Evolutionary conservation across 768 basidiomycete species (phyloP).

Genomic region (Lactarius evosmus): DNA sequence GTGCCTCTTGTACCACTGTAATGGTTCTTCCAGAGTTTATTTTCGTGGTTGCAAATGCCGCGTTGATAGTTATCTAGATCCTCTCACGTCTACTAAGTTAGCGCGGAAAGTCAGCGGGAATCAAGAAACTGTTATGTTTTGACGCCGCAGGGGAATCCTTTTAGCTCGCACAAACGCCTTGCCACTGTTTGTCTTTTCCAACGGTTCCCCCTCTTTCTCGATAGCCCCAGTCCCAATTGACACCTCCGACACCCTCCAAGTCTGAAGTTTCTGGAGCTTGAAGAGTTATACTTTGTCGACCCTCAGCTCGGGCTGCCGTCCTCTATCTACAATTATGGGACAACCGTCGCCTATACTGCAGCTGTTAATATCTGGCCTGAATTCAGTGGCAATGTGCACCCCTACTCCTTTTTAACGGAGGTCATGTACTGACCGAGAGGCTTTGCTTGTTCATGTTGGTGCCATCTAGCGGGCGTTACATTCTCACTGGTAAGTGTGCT

Average conservation of each 20-base stretch:
- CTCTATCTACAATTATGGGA: neutral
- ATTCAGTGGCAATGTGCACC: neutral
- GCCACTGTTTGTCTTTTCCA: neutral
- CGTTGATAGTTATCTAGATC: no score
- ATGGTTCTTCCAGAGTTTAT: no score
- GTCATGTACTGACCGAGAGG: neutral
- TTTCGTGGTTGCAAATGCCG: no score
- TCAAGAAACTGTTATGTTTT: no score
- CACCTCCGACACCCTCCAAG: neutral
- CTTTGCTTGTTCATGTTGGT: neutral
- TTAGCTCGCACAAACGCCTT: no score
- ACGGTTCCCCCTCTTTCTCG: neutral
- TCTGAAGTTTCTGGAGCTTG: neutral
- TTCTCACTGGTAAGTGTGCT: neutral
- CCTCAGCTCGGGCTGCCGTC: neutral
- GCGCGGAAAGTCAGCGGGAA: no score
- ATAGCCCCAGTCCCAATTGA: neutral
- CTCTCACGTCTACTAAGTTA: no score
- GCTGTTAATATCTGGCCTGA: neutral
- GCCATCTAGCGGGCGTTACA: conserved; percentile 20
- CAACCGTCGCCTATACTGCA: neutral
- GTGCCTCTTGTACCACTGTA: no score
- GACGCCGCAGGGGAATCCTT: no score
- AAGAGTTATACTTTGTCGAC: neutral
- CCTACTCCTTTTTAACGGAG: no score